A percentile compares a stretch with the other conserved stretches of the same genome.
phyloP scores from a whole-genome alignment of 1,284 basidiomycete species.

The Apiotrichum brassicae region DNA sequence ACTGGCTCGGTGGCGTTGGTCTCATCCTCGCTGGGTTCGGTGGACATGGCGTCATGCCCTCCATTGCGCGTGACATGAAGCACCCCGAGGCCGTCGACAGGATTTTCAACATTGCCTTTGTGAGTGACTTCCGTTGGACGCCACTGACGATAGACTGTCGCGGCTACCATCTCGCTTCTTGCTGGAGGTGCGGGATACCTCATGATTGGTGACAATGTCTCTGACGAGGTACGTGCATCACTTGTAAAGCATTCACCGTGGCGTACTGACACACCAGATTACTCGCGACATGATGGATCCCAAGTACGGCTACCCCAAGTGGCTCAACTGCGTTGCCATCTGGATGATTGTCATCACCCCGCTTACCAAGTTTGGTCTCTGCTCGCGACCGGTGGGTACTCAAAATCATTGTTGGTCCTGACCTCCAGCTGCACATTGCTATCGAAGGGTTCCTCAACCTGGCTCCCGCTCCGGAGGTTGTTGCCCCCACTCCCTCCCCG shows the following conservation, averaged over 20 bases:
- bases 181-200: slow-evolving; percentile 82
- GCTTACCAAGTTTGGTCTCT: slow-evolving; percentile 80
- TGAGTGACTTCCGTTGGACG: slow-evolving; percentile 14
- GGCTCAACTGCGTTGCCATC: slow-evolving; percentile 68
- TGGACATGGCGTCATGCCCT: slow-evolving; percentile 88
- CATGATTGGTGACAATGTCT: slow-evolving; percentile 80
- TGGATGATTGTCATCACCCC: slow-evolving; percentile 88
- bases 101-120: slow-evolving; percentile 48
- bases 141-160: slow-evolving; percentile 27
- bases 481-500: background rate
- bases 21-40: slow-evolving; percentile 96
- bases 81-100: slow-evolving; percentile 71
- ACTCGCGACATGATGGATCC: slow-evolving; percentile 75
- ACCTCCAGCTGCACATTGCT: slow-evolving; percentile 60
- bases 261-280: slow-evolving; percentile 52
- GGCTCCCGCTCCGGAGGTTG: slow-evolving; percentile 41
- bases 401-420: background rate
- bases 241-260: too few species aligned
- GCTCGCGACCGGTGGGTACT: slow-evolving; percentile 58
- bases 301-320: slow-evolving; percentile 62
- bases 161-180: slow-evolving; percentile 69
- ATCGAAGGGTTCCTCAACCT: slow-evolving; percentile 68
- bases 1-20: slow-evolving; percentile 57
- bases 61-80: slow-evolving; percentile 81
- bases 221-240: slow-evolving; percentile 55